Conservation (phyloP, 1,284 basidiomycete genomes). For the Athelia sp. region DNA sequence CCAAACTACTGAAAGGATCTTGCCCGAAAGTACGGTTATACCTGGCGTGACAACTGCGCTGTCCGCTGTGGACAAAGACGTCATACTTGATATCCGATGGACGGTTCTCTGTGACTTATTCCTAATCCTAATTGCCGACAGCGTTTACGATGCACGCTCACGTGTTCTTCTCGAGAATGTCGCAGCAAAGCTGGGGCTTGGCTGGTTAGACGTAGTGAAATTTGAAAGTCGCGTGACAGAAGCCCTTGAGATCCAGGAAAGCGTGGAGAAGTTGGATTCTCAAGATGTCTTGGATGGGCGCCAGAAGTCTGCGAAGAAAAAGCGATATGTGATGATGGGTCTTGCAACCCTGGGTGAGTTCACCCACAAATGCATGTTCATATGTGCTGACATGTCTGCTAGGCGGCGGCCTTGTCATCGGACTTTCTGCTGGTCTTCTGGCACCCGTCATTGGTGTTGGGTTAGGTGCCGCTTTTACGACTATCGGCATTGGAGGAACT, state of each 20-base stretch:
- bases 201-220: slow-evolving; percentile 87
- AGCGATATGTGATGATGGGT: slow-evolving; percentile 68
- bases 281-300: slow-evolving; percentile 74
- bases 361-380: neutral
- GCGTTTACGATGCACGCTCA: slow-evolving; percentile 91
- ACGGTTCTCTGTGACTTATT: slow-evolving; percentile 95
- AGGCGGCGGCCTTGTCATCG: slow-evolving; percentile 91
- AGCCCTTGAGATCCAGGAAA: slow-evolving; percentile 91
- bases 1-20: slow-evolving; percentile 65
- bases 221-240: slow-evolving; percentile 93
- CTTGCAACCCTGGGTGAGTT: slow-evolving; percentile 71
- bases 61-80: slow-evolving; percentile 78
- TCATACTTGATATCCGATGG: slow-evolving; percentile 95
- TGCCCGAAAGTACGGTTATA: slow-evolving; percentile 58
- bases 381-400: slow-evolving; percentile 12
- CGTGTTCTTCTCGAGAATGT: slow-evolving; percentile 82
- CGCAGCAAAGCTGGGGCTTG: slow-evolving; percentile 80
- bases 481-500: slow-evolving; percentile 85
- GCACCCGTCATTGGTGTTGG: slow-evolving; percentile 93
- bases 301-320: slow-evolving; percentile 59
- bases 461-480: slow-evolving; percentile 81
- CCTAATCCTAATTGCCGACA: slow-evolving; percentile 89
- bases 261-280: slow-evolving; percentile 77
- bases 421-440: slow-evolving; percentile 85
- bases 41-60: slow-evolving; percentile 84